Evolutionary conservation across 73 alveolate species (phyloP).

Genomic region (Effrenium voratum): DNA sequence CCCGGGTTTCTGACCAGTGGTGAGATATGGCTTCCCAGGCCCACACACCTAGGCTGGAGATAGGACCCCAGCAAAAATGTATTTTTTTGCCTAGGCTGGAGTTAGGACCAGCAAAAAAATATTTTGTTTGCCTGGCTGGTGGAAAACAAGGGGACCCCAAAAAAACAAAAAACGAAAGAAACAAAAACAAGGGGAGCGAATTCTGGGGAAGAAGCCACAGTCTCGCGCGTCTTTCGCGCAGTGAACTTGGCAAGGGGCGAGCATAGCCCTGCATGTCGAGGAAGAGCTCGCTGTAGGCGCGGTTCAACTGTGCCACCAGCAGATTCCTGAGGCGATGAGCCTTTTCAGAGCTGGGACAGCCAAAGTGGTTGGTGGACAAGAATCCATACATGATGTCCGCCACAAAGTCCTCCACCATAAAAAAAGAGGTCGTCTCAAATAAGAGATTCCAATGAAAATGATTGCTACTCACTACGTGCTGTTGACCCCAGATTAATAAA

Average conservation of each 20-base stretch:
- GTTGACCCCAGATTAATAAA: background rate
- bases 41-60: too few relatives aligned
- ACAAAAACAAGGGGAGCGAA: too few relatives aligned
- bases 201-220: background rate
- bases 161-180: too few relatives aligned
- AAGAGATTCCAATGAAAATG: background rate
- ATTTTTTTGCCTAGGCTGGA: background rate
- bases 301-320: slow-evolving; percentile 80
- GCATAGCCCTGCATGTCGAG: slow-evolving; percentile 88
- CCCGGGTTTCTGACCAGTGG: too few relatives aligned
- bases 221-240: background rate
- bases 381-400: background rate
- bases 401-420: background rate
- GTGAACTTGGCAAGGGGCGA: background rate
- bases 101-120: background rate
- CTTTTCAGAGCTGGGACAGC: background rate
- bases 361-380: background rate
- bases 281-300: slow-evolving; percentile 18
- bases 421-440: background rate
- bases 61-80: too few relatives aligned
- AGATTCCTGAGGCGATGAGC: slow-evolving; percentile 17
- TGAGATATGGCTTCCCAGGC: too few relatives aligned
- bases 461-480: too few relatives aligned
- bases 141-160: background rate
- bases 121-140: background rate